Base-by-base conservation (phyloP, 192 early-diverging fungal species). In the Coemansia sp. region DNA sequence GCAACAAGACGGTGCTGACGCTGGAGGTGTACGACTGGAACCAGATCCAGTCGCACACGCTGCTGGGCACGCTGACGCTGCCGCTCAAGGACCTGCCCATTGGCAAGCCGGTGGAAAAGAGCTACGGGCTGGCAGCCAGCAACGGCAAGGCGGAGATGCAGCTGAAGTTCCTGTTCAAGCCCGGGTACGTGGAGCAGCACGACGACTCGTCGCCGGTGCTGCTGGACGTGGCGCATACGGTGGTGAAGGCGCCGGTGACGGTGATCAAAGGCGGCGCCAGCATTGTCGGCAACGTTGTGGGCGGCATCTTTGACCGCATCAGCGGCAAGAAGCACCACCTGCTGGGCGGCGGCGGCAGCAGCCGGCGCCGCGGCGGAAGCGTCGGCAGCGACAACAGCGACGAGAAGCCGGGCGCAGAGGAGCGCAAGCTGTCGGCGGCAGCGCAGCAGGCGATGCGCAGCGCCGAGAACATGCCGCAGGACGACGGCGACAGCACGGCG, bases 11-110 rank as follows among this genome's bases (percentile, higher is more conserved):
- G 11, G 65, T 73, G 38, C 72, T 90, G 57, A 57, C 65, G 26
- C 79, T 89, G 13, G 82, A 87, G 35, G 76, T 89, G 9, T 92
- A 72, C 57, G 90, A 92, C 68, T 92, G 88, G 88, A 86, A 92
- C 54, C 83, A 87, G 71, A 65, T 92, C 35, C 81, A 81, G 41
- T 74, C 80, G 15, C 75, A 84, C 56, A 83, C 79, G 36, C 77
- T 79, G 39, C 68, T 92, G 6, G 88, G 85, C 46, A 45, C 54
- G 4, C 70, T 66, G 14, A 61, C 61, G 6, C 62, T 92, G 35
- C 67, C 82, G 36, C 68, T 92, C 15, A 59, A 59, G 20, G 76
- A 79, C 26, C 61, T 88, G 26, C 82, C 81, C n/a, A 65, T 82
- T 23, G 59, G 72, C 39, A 60, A 83, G 30, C 43, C 70, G 12